Conservation (phyloP, 1,284 basidiomycete genomes). For the Tylopilus sp. region DNA sequence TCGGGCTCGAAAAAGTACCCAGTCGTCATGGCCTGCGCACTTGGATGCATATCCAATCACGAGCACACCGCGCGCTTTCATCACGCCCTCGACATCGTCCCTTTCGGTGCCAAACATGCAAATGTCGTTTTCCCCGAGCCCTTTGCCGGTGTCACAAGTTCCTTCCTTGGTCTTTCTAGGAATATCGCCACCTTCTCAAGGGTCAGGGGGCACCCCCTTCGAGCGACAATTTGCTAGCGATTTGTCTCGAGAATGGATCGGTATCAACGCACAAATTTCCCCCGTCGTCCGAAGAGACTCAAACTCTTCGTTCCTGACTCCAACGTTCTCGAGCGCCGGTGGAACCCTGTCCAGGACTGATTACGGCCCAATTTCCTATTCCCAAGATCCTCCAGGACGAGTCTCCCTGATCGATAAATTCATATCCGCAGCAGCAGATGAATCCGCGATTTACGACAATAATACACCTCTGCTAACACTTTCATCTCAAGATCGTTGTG, state of each 20-base stretch:
- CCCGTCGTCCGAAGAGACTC: slow-evolving; percentile 21
- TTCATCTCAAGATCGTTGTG: slow-evolving; percentile 8
- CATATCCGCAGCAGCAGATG: slow-evolving; percentile 25
- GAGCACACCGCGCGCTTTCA: slow-evolving; percentile 9
- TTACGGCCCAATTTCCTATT: slow-evolving; percentile 2
- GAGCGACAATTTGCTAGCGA: slow-evolving; percentile 28
- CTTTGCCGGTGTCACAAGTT: slow-evolving; percentile 21
- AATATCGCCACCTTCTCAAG: slow-evolving; percentile 30
- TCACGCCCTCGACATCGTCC: slow-evolving; percentile 16
- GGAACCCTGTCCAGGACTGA: not conserved
- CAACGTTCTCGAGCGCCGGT: slow-evolving; percentile 1
- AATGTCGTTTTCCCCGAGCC: slow-evolving; percentile 29
- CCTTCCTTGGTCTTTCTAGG: slow-evolving; percentile 19
- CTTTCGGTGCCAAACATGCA: slow-evolving; percentile 7
- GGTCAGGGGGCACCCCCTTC: slow-evolving; percentile 27
- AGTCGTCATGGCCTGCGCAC: not conserved
- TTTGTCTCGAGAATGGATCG: slow-evolving; percentile 19
- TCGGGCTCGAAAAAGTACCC: slow-evolving; percentile 2
- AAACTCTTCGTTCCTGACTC: slow-evolving; percentile 7
- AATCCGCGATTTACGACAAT: slow-evolving; percentile 4
- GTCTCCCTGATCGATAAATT: slow-evolving; percentile 31
- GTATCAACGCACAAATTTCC: slow-evolving; percentile 17
- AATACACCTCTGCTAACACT: not conserved
- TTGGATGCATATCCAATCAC: not conserved
- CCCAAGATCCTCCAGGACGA: slow-evolving; percentile 8